phyloP scores from a whole-genome alignment of 805 yeast genomes.

The Hermanozyma aechmeae region DNA sequence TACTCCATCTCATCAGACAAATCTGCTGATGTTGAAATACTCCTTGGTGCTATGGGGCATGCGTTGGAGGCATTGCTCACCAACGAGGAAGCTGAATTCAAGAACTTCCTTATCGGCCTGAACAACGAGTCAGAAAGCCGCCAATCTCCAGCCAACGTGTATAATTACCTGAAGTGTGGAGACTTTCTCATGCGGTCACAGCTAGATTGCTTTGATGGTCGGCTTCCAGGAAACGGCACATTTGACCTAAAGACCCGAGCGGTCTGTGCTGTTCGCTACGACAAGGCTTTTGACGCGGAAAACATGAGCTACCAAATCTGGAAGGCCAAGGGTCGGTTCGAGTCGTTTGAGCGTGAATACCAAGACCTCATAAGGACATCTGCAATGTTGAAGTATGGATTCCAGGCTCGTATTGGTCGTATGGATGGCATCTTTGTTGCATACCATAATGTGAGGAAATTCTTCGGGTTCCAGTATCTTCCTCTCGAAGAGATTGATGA shows the following conservation, averaged over 20 bases:
- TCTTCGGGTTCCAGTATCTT: constrained; percentile 87
- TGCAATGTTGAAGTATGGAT: constrained; percentile 71
- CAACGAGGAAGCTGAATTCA: constrained; percentile 43
- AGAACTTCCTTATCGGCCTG: constrained; percentile 14
- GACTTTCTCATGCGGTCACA: constrained; percentile 81
- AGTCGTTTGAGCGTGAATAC: constrained; percentile 77
- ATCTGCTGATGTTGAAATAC: constrained; percentile 54
- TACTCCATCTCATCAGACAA: constrained; percentile 68
- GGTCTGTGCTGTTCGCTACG: constrained; percentile 76
- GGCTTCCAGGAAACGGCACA: constrained; percentile 83
- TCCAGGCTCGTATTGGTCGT: constrained; percentile 90
- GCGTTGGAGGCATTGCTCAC: constrained; percentile 72
- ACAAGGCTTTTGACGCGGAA: constrained; percentile 47
- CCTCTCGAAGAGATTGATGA: constrained; percentile 66
- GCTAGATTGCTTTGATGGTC: constrained; percentile 68
- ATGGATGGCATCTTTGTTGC: constrained; percentile 97
- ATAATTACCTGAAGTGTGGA: constrained; percentile 66
- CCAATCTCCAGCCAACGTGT: constrained; percentile 21
- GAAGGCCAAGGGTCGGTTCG: constrained; percentile 53
- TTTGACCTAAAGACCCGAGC: constrained; percentile 93
- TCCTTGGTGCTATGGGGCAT: constrained; percentile 69
- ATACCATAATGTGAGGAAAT: constrained; percentile 69
- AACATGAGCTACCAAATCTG: constrained; percentile 61
- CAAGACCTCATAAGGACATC: constrained; percentile 63
- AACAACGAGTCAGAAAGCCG: neutral